Base-by-base conservation (phyloP, 768 basidiomycete species). In the Agaricus blazei region DNA sequence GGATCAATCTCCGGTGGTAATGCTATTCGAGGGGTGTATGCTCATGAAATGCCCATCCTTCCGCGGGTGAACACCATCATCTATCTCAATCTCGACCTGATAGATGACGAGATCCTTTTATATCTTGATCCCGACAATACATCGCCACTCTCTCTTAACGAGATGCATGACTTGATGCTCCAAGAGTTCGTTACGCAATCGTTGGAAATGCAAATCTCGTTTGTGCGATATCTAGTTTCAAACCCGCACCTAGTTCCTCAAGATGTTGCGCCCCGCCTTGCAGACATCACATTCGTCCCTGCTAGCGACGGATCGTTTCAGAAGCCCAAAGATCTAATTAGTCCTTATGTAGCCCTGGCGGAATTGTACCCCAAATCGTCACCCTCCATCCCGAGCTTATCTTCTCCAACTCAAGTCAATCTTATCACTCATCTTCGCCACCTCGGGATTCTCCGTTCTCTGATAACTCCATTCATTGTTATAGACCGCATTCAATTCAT, bases 401-500 rank as follows among this genome's bases (percentile, higher is more conserved):
- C 56, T 46, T 6, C 49, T 8, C 43, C 28, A 1, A 60, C 67
- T 19, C 48, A 66, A 3, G 31, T 42, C 1, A 23, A 48, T 19
- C 61, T 72, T 7, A 45, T 68, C 2, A 42, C 48, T 0, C 27
- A 53, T n/a, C 60, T 72, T 1, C 60, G 61, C 56, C 4, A 49
- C 59, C 1, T 57, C 71, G 3, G 43, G 9, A 51, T 78, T 6
- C 54, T 76, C 51, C 58, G 67, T 37, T 48, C 51, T 2, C 41
- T 49, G 0, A 62, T 78, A 7, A 70, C 72, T 0, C 14, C 60
- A 0, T 60, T 65, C 4, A 65, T 75, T 2, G 62, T 73, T 3
- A 52, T 53, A 14, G 76, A 78, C 24, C 68, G 72, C 0, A 71
- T 76, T 34, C 52, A 59, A 3, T 65, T 63, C 48, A 71, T 77